Percentiles rank a stretch among this genome's conserved stretches.
Evolutionary conservation across 1,284 basidiomycete genomes (phyloP).

Genomic region (Ustilago loliicola): DNA sequence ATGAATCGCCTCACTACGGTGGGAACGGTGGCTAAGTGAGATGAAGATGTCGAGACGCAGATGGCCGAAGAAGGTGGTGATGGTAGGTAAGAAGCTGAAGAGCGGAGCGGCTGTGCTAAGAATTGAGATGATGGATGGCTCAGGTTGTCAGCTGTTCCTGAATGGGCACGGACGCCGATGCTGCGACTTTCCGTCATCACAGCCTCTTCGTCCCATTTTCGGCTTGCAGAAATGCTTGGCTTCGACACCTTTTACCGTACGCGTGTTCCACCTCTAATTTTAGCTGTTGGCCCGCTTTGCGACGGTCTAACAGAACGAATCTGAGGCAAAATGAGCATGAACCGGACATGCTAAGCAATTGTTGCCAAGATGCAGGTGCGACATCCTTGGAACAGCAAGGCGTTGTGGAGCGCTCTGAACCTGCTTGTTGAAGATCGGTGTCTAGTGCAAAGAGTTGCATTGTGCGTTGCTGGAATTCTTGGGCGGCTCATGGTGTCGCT

Average conservation of each 20-base stretch:
- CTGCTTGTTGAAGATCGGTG: no score
- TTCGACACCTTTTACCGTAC: slow-evolving; percentile 20
- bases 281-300: slow-evolving; percentile 1
- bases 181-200: slow-evolving; percentile 46
- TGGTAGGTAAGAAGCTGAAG: neutral
- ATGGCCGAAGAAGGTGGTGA: neutral
- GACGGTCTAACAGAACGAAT: neutral
- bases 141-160: slow-evolving; percentile 12
- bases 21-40: neutral
- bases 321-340: neutral
- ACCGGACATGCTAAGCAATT: no score
- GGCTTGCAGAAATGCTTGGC: neutral
- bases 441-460: no score
- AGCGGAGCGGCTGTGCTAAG: slow-evolving; percentile 7
- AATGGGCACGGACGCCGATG: slow-evolving; percentile 19
- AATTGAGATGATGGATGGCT: slow-evolving; percentile 7
- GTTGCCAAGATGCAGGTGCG: no score
- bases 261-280: slow-evolving; percentile 6
- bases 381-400: no score
- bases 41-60: neutral
- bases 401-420: no score
- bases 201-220: neutral
- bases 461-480: neutral
- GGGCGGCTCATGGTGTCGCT: neutral
- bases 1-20: neutral